A percentile compares a stretch with the other conserved stretches of the same genome.
Evolutionary conservation across 192 early-diverging fungal species (phyloP).

Genomic region (Coemansia sp.): DNA sequence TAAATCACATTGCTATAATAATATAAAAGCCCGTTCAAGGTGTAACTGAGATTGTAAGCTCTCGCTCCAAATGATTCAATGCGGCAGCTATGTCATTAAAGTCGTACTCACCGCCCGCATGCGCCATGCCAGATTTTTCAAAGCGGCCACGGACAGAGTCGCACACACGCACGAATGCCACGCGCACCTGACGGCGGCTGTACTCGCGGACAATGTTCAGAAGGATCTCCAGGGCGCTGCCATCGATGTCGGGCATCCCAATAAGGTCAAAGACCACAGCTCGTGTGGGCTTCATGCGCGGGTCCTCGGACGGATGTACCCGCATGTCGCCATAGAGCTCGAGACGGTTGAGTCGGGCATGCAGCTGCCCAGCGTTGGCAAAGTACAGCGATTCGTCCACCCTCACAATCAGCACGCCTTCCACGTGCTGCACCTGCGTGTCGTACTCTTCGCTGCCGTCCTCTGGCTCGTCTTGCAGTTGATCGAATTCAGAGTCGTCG

Average conservation of each 20-base stretch:
- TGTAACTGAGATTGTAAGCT: conserved; percentile 18
- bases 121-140: conserved; percentile 65
- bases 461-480: conserved; percentile 11
- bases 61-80: conserved; percentile 53
- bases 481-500: conserved; percentile 5
- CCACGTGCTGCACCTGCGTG: conserved; percentile 68
- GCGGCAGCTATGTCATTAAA: conserved; percentile 70
- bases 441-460: conserved; percentile 13
- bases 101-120: conserved; percentile 64
- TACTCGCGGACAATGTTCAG: conserved; percentile 89
- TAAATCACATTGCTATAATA: background rate
- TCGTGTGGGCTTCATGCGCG: conserved; percentile 69
- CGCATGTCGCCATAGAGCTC: conserved; percentile 93
- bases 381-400: conserved; percentile 95
- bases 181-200: conserved; percentile 71
- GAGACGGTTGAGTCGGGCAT: conserved; percentile 88
- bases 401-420: conserved; percentile 83
- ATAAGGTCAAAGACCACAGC: conserved; percentile 91
- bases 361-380: conserved; percentile 95
- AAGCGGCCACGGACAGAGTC: conserved; percentile 69
- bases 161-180: conserved; percentile 90
- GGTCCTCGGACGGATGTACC: conserved; percentile 91
- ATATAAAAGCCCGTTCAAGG: background rate
- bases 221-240: conserved; percentile 87
- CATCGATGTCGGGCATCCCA: conserved; percentile 86